Evolutionary conservation across 345 rosid species (phyloP).

Genomic region (Gossypium herbaceum): DNA sequence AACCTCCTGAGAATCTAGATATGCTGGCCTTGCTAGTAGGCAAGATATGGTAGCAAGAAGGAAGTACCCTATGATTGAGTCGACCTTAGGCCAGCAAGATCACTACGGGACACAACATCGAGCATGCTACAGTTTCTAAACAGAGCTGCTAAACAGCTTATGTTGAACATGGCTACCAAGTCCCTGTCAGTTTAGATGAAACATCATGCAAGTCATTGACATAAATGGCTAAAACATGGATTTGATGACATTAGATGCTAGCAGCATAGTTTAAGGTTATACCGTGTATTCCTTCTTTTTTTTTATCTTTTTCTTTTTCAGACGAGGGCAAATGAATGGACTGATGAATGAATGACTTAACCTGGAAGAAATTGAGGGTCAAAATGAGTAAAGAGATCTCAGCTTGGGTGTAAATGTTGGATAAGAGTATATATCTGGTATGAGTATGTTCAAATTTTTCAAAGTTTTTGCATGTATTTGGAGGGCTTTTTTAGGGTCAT

Average conservation of each 20-base stretch:
- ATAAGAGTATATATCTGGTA: too few relatives aligned
- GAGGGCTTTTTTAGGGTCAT: too few relatives aligned
- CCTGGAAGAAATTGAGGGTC: too few relatives aligned
- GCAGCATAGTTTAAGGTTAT: too few relatives aligned
- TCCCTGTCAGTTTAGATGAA: neutral
- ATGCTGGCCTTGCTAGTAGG: neutral
- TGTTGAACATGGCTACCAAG: neutral
- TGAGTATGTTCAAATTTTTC: too few relatives aligned
- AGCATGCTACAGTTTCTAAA: neutral
- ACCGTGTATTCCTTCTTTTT: too few relatives aligned
- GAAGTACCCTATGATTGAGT: neutral
- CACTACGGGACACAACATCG: neutral
- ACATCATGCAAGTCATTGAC: neutral
- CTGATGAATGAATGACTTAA: too few relatives aligned
- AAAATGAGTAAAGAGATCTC: too few relatives aligned
- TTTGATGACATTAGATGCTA: neutral
- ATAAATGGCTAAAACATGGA: slow-evolving; percentile 9
- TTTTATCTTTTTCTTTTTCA: too few relatives aligned
- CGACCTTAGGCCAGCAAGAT: neutral
- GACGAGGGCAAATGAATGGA: too few relatives aligned
- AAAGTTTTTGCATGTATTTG: too few relatives aligned
- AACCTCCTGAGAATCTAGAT: neutral
- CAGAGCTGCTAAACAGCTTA: neutral
- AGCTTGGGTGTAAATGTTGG: too few relatives aligned
- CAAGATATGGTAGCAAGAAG: neutral